A percentile compares a stretch with the other conserved stretches of the same genome.
These are phyloP conservation scores for Populus hybrid DNA, from an alignment of 441 rosid species.

Conservation along the genomic window DNA sequence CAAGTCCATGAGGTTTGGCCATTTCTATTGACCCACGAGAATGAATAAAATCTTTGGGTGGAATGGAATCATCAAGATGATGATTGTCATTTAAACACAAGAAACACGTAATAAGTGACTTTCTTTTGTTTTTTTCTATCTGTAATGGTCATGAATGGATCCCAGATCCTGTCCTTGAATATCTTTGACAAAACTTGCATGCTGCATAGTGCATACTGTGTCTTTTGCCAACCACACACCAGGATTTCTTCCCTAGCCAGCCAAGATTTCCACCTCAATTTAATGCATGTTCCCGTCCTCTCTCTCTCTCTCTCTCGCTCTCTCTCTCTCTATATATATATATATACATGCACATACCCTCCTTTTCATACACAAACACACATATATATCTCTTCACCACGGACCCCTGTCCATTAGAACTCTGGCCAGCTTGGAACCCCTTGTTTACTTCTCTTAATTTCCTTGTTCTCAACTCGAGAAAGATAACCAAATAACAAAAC, in stretches of 20 bases:
- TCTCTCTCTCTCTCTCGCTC: conserved; percentile 3
- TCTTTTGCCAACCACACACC: conserved; percentile 14
- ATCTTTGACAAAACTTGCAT: conserved; percentile 22
- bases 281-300: conserved; percentile 12
- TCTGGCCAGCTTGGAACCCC: too few species aligned
- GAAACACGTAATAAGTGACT: conserved; percentile 11
- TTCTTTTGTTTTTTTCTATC: not conserved
- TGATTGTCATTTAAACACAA: not conserved
- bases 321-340: not conserved
- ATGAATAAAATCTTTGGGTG: conserved; percentile 29
- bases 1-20: conserved; percentile 9
- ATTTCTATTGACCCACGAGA: conserved; percentile 25
- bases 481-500: not conserved
- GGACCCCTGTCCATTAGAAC: too few species aligned
- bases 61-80: conserved; percentile 26
- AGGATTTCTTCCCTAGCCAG: conserved; percentile 8
- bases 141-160: not conserved
- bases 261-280: conserved; percentile 13
- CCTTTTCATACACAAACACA: too few species aligned
- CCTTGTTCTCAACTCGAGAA: too few species aligned
- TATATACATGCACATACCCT: not conserved
- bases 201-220: conserved; percentile 6
- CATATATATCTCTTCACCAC: too few species aligned
- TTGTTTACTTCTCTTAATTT: too few species aligned
- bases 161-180: conserved; percentile 6